A percentile compares a stretch with the other conserved stretches of the same genome.
These are phyloP conservation scores for Oxalis stricta DNA, from an alignment of 441 rosid species.

Conservation along the genomic window DNA sequence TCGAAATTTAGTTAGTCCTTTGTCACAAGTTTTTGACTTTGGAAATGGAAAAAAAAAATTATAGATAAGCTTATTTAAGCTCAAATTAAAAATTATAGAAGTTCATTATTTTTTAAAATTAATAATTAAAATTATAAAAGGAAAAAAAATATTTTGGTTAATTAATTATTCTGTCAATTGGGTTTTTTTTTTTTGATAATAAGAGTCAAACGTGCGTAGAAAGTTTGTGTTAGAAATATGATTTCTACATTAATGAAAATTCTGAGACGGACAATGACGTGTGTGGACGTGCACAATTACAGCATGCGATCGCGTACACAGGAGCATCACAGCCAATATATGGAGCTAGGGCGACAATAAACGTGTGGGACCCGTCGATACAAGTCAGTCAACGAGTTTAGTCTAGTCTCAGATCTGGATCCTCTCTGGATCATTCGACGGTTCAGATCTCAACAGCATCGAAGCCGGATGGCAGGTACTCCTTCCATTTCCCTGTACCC, in stretches of 20 bases:
- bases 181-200: no score
- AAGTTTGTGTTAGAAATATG: no score
- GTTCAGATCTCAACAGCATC: slow-evolving; percentile 66
- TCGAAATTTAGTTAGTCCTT: no score
- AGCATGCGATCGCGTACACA: slow-evolving; percentile 97
- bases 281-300: background rate
- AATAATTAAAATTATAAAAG: no score
- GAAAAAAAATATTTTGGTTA: no score
- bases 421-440: slow-evolving; percentile 64
- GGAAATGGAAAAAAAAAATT: no score
- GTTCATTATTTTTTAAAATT: no score
- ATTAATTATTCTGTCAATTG: no score
- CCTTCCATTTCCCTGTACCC: slow-evolving; percentile 22
- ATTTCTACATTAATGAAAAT: background rate
- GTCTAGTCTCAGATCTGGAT: slow-evolving; percentile 70
- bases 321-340: slow-evolving; percentile 46
- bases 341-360: slow-evolving; percentile 63
- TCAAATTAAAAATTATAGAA: no score
- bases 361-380: slow-evolving; percentile 62
- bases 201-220: no score
- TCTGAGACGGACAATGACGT: background rate
- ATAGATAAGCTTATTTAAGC: no score
- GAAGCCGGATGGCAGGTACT: slow-evolving; percentile 85
- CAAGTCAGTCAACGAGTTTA: slow-evolving; percentile 58
- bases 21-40: no score